A percentile compares a stretch with the other conserved stretches of the same genome.
These are phyloP conservation scores for Gautieria morchelliformis DNA, from an alignment of 768 basidiomycete species.

Conservation along the genomic window DNA sequence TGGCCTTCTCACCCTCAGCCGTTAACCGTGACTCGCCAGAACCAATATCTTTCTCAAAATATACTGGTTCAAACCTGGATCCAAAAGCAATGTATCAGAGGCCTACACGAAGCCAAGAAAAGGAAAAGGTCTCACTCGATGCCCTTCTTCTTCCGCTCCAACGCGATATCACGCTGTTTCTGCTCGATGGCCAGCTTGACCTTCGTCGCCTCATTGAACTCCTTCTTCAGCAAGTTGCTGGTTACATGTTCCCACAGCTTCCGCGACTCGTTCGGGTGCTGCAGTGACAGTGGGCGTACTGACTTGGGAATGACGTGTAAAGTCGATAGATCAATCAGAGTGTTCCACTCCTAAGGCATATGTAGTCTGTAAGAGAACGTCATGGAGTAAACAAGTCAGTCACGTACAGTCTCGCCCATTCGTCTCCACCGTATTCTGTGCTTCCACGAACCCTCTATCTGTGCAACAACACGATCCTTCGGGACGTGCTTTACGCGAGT, in stretches of 20 bases:
- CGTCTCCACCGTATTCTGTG: constrained; percentile 73
- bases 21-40: constrained; percentile 64
- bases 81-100: background rate
- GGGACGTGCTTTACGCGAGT: constrained; percentile 89
- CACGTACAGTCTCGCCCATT: constrained; percentile 21
- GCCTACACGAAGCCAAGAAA: constrained; percentile 25
- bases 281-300: constrained; percentile 74
- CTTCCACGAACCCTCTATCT: constrained; percentile 85
- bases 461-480: constrained; percentile 59
- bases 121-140: constrained; percentile 35
- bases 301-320: constrained; percentile 70
- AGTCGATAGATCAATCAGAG: constrained; percentile 67
- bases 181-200: constrained; percentile 92
- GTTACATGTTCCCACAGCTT: constrained; percentile 86
- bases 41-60: constrained; percentile 63
- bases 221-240: constrained; percentile 62
- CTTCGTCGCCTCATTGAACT: constrained; percentile 84
- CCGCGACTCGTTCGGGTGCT: constrained; percentile 73
- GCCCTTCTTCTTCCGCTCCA: constrained; percentile 76
- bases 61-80: constrained; percentile 58
- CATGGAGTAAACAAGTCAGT: background rate
- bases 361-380: background rate
- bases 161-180: constrained; percentile 80
- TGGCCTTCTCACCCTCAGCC: constrained; percentile 53
- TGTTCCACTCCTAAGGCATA: constrained; percentile 38